A percentile compares a stretch with the other conserved stretches of the same genome.
Conservation (phyloP, 192 early-diverging fungal species). For the Gonapodya prolifera region DNA sequence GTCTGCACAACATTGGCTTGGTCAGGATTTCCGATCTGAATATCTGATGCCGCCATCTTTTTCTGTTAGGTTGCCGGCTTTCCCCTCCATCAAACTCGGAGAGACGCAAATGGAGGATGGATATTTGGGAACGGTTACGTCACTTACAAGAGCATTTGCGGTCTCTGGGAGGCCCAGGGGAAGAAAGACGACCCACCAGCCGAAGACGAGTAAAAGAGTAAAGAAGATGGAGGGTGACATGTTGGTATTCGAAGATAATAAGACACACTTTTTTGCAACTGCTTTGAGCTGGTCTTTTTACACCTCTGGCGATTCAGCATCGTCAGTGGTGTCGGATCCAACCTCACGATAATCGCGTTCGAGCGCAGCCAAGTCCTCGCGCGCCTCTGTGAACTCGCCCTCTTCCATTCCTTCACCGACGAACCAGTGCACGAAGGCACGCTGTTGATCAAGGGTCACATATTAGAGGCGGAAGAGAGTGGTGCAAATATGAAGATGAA, state of each 20-base stretch:
- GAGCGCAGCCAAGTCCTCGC: constrained; percentile 21
- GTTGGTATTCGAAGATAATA: background rate
- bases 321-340: background rate
- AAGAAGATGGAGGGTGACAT: background rate
- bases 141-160: background rate
- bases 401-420: constrained; percentile 95
- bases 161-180: background rate
- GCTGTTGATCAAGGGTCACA: constrained; percentile 13
- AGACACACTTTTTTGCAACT: background rate
- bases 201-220: background rate
- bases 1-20: background rate
- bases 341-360: background rate
- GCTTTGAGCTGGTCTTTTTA: background rate
- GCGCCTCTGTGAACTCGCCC: constrained; percentile 10
- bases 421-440: constrained; percentile 99
- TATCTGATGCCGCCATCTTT: background rate
- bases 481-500: background rate
- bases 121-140: background rate
- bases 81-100: background rate
- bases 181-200: background rate
- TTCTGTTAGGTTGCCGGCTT: background rate
- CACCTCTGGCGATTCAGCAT: background rate
- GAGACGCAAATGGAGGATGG: background rate
- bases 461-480: background rate
- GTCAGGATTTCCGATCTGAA: background rate